phyloP scores from a whole-genome alignment of 495 filamentous ascomycete genomes.

The Penicilliopsis zonata region DNA sequence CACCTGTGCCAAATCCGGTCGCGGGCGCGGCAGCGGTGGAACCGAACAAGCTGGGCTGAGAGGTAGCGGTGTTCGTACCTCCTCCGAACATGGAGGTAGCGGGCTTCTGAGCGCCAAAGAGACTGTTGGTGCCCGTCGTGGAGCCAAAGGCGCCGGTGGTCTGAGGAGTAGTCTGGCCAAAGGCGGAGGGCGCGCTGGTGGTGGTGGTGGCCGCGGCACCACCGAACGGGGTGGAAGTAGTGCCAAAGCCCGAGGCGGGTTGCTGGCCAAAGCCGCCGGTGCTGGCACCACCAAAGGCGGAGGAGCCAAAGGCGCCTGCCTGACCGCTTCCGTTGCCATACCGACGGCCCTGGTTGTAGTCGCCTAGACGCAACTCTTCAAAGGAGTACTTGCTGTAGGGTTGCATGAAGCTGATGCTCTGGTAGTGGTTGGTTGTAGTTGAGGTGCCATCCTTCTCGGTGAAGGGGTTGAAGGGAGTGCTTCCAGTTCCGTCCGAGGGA shows the following conservation, averaged over 20 bases:
- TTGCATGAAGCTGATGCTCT: constrained; percentile 77
- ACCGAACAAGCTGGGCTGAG: constrained; percentile 12
- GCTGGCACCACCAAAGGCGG: constrained; percentile 22
- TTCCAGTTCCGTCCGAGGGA: constrained; percentile 57
- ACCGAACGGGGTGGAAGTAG: constrained; percentile 41
- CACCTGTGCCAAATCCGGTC: constrained; percentile 13
- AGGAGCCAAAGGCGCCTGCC: constrained; percentile 67
- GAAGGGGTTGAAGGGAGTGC: constrained; percentile 57
- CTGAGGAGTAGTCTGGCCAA: constrained; percentile 39
- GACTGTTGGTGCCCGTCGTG: constrained; percentile 23
- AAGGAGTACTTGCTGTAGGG: constrained; percentile 81
- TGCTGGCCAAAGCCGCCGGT: constrained; percentile 27
- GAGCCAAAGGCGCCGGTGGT: constrained; percentile 47
- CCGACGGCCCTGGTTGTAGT: constrained; percentile 79
- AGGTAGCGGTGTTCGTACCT: constrained; percentile 9
- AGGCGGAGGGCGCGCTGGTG: constrained; percentile 32
- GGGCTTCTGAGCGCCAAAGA: constrained; percentile 28
- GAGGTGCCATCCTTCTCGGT: constrained; percentile 68
- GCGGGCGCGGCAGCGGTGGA: constrained; percentile 4
- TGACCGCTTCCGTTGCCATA: constrained; percentile 71
- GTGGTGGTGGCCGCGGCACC: too few species aligned
- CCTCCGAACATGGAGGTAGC: constrained; percentile 28
- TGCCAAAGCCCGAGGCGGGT: constrained; percentile 39
- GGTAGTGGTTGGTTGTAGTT: constrained; percentile 58
- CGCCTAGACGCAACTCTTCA: constrained; percentile 79